A percentile compares a stretch with the other conserved stretches of the same genome.
These are phyloP conservation scores for Calocybe gambosa DNA, from an alignment of 1,284 basidiomycete species.

Conservation along the genomic window DNA sequence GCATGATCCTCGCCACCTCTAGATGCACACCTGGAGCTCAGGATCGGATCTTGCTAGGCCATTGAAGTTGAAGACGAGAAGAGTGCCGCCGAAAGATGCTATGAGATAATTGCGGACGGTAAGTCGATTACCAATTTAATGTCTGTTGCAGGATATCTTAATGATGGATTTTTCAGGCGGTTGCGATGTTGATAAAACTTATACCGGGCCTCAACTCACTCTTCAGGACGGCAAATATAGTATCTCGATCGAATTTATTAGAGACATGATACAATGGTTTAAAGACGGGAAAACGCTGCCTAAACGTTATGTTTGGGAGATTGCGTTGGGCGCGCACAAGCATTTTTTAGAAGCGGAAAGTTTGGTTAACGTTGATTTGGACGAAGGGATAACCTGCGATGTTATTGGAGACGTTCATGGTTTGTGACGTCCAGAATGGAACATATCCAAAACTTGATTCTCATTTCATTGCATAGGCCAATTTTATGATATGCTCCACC, in stretches of 20 bases:
- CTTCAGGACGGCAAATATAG: slow-evolving; percentile 58
- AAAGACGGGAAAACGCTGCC: slow-evolving; percentile 87
- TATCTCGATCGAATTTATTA: slow-evolving; percentile 77
- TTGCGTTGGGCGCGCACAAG: slow-evolving; percentile 82
- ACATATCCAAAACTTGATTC: not conserved
- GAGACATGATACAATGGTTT: slow-evolving; percentile 87
- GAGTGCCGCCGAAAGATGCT: slow-evolving; percentile 63
- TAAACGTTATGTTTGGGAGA: slow-evolving; percentile 91
- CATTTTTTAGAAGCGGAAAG: slow-evolving; percentile 76
- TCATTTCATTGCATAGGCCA: slow-evolving; percentile 53
- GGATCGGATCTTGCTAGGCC: slow-evolving; percentile 42
- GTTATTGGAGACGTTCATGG: slow-evolving; percentile 92
- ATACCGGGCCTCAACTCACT: slow-evolving; percentile 62
- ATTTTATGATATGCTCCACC: slow-evolving; percentile 90
- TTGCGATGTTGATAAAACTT: slow-evolving; percentile 66
- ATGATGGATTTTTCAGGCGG: slow-evolving; percentile 41
- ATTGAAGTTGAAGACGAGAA: slow-evolving; percentile 88
- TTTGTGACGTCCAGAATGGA: slow-evolving; percentile 26
- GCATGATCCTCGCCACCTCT: slow-evolving; percentile 14
- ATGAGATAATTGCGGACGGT: slow-evolving; percentile 79
- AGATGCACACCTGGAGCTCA: not conserved
- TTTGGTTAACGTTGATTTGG: slow-evolving; percentile 74
- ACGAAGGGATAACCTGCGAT: slow-evolving; percentile 79
- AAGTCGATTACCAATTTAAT: slow-evolving; percentile 12
- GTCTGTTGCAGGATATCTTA: not conserved